phyloP scores from a whole-genome alignment of 2,329 filamentous ascomycete species.

The Botrytis pseudocinerea region DNA sequence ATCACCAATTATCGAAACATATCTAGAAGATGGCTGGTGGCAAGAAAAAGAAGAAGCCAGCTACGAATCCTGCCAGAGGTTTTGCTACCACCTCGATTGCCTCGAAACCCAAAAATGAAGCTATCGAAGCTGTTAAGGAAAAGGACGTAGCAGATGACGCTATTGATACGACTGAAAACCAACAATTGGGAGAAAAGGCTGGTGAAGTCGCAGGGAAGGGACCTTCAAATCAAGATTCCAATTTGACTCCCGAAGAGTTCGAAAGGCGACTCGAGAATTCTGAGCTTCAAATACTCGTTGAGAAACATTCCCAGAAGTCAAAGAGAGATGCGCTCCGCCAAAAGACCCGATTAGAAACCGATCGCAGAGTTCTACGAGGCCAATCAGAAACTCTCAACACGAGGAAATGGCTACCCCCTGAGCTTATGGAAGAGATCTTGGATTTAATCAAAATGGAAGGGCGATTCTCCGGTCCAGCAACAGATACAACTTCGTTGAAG shows the following conservation, averaged over 20 bases:
- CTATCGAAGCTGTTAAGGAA: conserved; percentile 38
- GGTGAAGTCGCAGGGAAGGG: conserved; percentile 23
- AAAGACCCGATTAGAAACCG: conserved; percentile 76
- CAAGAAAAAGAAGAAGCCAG: conserved; percentile 86
- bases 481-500: conserved; percentile 45
- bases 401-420: conserved; percentile 76
- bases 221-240: conserved; percentile 43
- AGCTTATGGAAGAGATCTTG: conserved; percentile 76
- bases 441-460: conserved; percentile 69
- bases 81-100: conserved; percentile 93
- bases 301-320: conserved; percentile 77
- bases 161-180: conserved; percentile 26
- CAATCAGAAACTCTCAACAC: conserved; percentile 74
- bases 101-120: conserved; percentile 73
- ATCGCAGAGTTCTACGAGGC: conserved; percentile 75
- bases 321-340: conserved; percentile 78
- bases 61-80: conserved; percentile 82
- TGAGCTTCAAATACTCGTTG: conserved; percentile 84
- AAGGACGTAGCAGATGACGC: conserved; percentile 32
- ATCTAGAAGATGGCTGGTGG: conserved; percentile 59
- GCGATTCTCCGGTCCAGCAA: conserved; percentile 49
- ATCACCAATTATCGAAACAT: conserved; percentile 7
- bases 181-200: neutral
- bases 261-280: conserved; percentile 86
- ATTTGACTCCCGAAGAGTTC: conserved; percentile 79